Base-by-base conservation (phyloP, 2,329 filamentous ascomycete genomes). In the Periconia digitata region DNA sequence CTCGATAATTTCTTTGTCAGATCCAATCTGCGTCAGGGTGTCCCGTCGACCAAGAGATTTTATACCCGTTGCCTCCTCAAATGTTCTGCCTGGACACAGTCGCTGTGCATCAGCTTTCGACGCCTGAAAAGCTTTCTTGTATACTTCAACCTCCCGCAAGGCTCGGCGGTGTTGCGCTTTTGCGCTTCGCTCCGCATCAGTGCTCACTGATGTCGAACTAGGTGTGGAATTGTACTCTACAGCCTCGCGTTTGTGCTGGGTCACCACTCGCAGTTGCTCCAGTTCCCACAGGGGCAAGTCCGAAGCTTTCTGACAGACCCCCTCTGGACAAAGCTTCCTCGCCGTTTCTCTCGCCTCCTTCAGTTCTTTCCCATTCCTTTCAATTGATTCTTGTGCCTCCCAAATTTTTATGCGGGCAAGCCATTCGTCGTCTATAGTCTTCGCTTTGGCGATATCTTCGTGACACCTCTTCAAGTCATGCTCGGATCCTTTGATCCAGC, bases 201-300 rank as follows among this genome's bases (percentile, higher is more conserved):
- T 4, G 27, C 12, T 32, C n/a, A 13, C 27, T 10, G 27, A 12
- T 12, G 24, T 27, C 7, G 6, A 7, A 27, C 27, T 10, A 10
- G 4, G 27, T 10, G 6, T 15, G 3, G 12, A 4, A 3, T 32
- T 15, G 27, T 32, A 4, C 3, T 10, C 10, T 29, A 40, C 16
- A 35, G 16, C 2, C 17, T 40, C 37, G 7, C 37, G 44, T 21
- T 46, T 46, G 10, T 12, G 6, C 16, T 40, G 36, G 15, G 27
- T 46, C 18, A 40, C 37, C 3, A 46, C 44, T 13, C 37, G 23
- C 22, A 50, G 32, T 12, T 39, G 15, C 36, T 43, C 24, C 16
- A 50, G 20, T 24, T 47, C 38, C 48, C 48, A 50, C 3, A 50
- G 22, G 4, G 40, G 39, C n/a, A 43, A 22, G 12, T 50, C 43